Base-by-base conservation (phyloP, 345 rosid genomes). In the Corchorus capsularis region DNA sequence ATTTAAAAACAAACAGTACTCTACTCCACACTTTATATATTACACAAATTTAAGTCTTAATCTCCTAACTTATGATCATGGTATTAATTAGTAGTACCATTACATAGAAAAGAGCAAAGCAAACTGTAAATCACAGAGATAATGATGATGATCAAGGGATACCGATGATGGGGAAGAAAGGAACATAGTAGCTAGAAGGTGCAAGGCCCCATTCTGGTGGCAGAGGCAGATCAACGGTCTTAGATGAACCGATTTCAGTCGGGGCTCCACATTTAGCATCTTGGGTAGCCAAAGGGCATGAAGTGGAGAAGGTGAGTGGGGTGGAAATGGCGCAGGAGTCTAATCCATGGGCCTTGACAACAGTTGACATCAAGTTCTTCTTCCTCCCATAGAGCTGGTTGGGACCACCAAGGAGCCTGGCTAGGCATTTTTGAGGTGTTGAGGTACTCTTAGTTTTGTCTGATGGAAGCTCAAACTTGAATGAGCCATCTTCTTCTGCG, bases 181-280 rank as follows among this genome's bases (percentile, higher is more conserved):
- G 96, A 63, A 85, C 0, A 37, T 94, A 94, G 53, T 86, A 91
- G 85, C 98, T 94, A 3, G 97, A 81, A 12, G 97, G 98, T 39
- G 98, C 94, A 15, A 94, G 79, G 3, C 98, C 98, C 98, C 98
- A 94, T 66, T 89, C 95, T 3, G 34, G 75, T 4, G 98, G 98
- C 15, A 94, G 75, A 12, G 98, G 98, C 70, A 94, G 70, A 79
- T 94, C 88, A 45, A 91, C 3, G 14, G 97, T 93, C 90, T 87
- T 90, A 16, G 97, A 89, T 15, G 92, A 85, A 22, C 82, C 86
- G 27, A 84, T 49, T 14, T 4, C 47, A 75, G 50, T 63, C 11
- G 15, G 3, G 10, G 62, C 75, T 27, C 63, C 67, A 53, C 87
- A 75, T 12, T 81, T 54, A 0, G 54, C 75, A 71, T 69, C 72